Conservation (phyloP, 2,329 filamentous ascomycete genomes). For the Teratosphaeria pseudoeucalypti region DNA sequence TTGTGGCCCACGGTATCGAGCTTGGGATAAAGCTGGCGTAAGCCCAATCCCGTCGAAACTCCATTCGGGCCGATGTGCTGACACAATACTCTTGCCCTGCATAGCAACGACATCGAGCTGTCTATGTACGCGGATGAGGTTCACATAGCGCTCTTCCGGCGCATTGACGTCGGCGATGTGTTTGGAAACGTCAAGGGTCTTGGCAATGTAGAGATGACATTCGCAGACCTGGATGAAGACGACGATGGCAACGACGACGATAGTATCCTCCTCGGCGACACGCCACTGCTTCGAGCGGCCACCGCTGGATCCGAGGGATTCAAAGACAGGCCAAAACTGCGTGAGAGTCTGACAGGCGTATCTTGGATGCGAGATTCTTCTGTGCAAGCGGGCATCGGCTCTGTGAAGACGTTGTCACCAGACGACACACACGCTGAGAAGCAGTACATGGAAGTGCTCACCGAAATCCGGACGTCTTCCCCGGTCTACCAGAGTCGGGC, state of each 20-base stretch:
- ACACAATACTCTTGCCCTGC: background rate
- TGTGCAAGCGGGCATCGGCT: constrained; percentile 28
- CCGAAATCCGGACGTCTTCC: constrained; percentile 31
- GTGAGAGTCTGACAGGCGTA: constrained; percentile 31
- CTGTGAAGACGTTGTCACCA: constrained; percentile 34
- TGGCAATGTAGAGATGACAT: constrained; percentile 41
- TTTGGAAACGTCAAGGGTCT: constrained; percentile 44
- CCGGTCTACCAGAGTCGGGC: constrained; percentile 28
- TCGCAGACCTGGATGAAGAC: constrained; percentile 30
- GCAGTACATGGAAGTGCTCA: constrained; percentile 34
- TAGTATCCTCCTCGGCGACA: constrained; percentile 34
- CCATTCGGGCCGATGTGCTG: background rate
- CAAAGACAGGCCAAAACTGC: constrained; percentile 12
- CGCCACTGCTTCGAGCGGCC: constrained; percentile 37
- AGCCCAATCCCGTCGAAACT: background rate
- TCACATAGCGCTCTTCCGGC: constrained; percentile 37
- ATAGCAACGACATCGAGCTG: constrained; percentile 43
- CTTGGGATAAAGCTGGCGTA: constrained; percentile 26
- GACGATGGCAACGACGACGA: constrained; percentile 28
- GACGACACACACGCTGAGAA: constrained; percentile 35
- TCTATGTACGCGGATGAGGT: constrained; percentile 42
- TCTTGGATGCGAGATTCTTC: constrained; percentile 27
- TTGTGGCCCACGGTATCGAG: constrained; percentile 44
- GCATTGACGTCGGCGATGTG: constrained; percentile 43
- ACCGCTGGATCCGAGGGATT: constrained; percentile 19